Base-by-base conservation (phyloP, 805 yeast genomes). In the Yarrowia sp. region DNA sequence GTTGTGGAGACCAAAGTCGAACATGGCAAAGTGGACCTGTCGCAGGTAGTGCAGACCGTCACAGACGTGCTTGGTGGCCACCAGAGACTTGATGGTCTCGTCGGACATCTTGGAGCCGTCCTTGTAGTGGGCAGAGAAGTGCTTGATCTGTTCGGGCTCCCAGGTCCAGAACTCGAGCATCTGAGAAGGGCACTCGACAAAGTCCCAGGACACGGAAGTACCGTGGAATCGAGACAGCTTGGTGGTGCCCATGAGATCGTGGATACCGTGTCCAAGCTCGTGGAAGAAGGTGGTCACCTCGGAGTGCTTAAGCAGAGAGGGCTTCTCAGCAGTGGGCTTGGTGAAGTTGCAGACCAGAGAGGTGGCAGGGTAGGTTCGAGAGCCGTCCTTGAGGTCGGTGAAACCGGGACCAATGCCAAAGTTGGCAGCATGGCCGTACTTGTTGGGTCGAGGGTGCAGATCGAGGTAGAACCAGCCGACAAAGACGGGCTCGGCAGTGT, bases 181-280 rank as follows among this genome's bases (percentile, higher is more conserved):
- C 79, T 91, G 97, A 1, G 97, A 91, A 36, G 97, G 97, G 69
- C 94, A 91, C 78, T 91, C 97, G 64, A 91, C 97, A 79, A 91
- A 91, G 79, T 91, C 97, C 84, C 95, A 84, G 48, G 89, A 86
- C 53, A 90, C 94, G 45, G 85, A 81, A 40, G 93, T 88, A 26
- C 97, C 97, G 75, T 86, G 89, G 78, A 90, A 91, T 72, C 88
- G 83, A 2, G 89, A 82, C 72, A 84, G 87, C 69, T 80, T 81
- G 42, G 93, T 88, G 71, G 84, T 81, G 11, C 94, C 90, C 69
- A 91, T 82, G 58, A 90, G 79, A 72, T 87, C 89, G 78, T 91
- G 97, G 70, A 91, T 89, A 69, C 96, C 97, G 75, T 91, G 97
- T 40, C 97, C 97, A 72, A 91, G 82, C 78, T 91, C 97, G 75